Conservation (phyloP, 169 alveolate genomes). For the Plasmodium knowlesi region DNA sequence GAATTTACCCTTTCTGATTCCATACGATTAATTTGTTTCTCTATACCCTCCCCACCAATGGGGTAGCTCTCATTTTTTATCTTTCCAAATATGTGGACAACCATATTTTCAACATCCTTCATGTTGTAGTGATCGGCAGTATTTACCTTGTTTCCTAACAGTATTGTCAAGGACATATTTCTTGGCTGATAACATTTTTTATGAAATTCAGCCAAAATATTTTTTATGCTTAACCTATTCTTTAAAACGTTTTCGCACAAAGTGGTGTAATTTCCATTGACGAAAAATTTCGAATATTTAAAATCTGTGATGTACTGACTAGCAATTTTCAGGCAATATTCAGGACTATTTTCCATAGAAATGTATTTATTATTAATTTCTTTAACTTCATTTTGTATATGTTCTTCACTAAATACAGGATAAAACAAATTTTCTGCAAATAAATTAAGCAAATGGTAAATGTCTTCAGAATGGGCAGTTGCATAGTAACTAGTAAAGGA, state of each 20-base stretch:
- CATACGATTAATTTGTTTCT: conserved; percentile 1
- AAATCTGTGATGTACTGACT: conserved; percentile 55
- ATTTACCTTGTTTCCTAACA: conserved; percentile 42
- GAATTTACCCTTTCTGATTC: neutral
- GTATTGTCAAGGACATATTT: conserved; percentile 64
- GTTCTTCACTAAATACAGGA: conserved; percentile 63
- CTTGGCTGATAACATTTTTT: conserved; percentile 70
- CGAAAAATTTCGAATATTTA: conserved; percentile 60
- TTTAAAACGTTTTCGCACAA: conserved; percentile 71
- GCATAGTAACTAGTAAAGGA: conserved; percentile 56
- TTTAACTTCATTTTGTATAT: conserved; percentile 52
- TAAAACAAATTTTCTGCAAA: conserved; percentile 71
- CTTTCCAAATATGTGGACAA: conserved; percentile 43
- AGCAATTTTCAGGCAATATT: conserved; percentile 40
- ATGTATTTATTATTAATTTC: conserved; percentile 52
- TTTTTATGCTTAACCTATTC: conserved; percentile 46
- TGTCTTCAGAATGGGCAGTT: conserved; percentile 43
- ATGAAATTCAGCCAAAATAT: conserved; percentile 38
- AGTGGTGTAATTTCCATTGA: conserved; percentile 65
- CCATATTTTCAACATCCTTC: conserved; percentile 55
- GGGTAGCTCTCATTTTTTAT: conserved; percentile 23
- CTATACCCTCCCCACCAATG: neutral
- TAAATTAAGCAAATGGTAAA: conserved; percentile 57
- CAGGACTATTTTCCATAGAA: conserved; percentile 57
- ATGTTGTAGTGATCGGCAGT: conserved; percentile 52